Evolutionary conservation across 2,329 filamentous ascomycete genomes (phyloP).

Genomic region (Colletotrichum limetticola): DNA sequence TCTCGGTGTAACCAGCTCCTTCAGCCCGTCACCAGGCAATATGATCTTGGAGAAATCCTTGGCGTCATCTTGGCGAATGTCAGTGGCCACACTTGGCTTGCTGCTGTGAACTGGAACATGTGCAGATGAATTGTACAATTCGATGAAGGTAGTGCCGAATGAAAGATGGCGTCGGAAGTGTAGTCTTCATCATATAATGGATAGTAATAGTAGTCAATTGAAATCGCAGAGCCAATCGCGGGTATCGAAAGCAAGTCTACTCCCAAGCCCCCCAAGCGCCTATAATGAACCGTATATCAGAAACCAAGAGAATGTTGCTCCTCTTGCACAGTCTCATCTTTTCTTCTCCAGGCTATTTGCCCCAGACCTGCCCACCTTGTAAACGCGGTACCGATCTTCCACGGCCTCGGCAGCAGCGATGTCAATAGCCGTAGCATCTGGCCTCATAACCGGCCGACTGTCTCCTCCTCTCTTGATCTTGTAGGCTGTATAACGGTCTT

Average conservation of each 20-base stretch:
- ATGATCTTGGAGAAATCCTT: background rate
- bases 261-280: slow-evolving; percentile 12
- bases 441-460: background rate
- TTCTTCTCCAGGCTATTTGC: background rate
- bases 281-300: background rate
- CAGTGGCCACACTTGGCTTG: background rate
- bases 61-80: slow-evolving; percentile 4
- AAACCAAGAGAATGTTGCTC: slow-evolving; percentile 17
- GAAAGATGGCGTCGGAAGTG: background rate
- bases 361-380: background rate
- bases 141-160: no score
- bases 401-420: background rate
- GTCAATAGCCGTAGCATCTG: background rate
- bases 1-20: background rate
- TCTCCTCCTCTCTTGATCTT: background rate
- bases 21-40: background rate
- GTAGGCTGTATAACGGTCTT: background rate
- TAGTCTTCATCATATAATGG: background rate
- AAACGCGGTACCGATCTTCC: background rate
- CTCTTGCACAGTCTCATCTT: slow-evolving; percentile 22
- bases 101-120: background rate
- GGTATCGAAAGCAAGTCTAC: slow-evolving; percentile 6
- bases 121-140: background rate
- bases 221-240: background rate
- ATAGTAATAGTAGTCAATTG: background rate